Percentiles rank a stretch among this genome's conserved stretches.
phyloP scores from a whole-genome alignment of 139 green algal species.

The Chlamydomonas urium region DNA sequence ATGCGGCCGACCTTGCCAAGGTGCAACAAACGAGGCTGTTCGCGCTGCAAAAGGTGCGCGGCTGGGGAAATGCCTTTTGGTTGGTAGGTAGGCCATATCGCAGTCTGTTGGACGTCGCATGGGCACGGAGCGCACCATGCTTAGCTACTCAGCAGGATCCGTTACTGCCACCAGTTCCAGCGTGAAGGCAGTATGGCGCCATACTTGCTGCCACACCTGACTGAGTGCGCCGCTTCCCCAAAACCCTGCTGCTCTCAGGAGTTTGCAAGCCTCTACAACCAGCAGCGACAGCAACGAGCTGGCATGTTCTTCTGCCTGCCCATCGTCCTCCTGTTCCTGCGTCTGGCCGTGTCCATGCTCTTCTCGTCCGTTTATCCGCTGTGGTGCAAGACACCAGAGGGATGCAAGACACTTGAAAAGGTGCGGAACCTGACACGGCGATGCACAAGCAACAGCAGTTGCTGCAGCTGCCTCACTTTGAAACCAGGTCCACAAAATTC shows the following conservation, averaged over 20 bases:
- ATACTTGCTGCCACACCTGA: no score
- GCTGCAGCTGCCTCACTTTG: no score
- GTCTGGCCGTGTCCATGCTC: constrained; percentile 30
- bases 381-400: constrained; percentile 27
- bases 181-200: no score
- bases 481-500: no score
- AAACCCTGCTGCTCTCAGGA: constrained; percentile 16
- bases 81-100: no score
- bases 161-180: no score
- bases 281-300: constrained; percentile 16
- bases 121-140: no score
- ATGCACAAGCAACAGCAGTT: neutral
- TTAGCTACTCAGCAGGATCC: no score
- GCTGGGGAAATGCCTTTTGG: no score
- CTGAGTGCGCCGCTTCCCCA: no score
- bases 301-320: constrained; percentile 56
- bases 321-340: constrained; percentile 37
- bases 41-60: constrained; percentile 23
- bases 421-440: neutral
- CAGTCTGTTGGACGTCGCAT: no score
- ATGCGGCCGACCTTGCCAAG: constrained; percentile 12
- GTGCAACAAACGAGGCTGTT: constrained; percentile 37
- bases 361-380: constrained; percentile 42
- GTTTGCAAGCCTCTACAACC: constrained; percentile 14
- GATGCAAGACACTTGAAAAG: constrained; percentile 17